phyloP scores from a whole-genome alignment of 2,329 filamentous ascomycete species.

The Alternaria solani region DNA sequence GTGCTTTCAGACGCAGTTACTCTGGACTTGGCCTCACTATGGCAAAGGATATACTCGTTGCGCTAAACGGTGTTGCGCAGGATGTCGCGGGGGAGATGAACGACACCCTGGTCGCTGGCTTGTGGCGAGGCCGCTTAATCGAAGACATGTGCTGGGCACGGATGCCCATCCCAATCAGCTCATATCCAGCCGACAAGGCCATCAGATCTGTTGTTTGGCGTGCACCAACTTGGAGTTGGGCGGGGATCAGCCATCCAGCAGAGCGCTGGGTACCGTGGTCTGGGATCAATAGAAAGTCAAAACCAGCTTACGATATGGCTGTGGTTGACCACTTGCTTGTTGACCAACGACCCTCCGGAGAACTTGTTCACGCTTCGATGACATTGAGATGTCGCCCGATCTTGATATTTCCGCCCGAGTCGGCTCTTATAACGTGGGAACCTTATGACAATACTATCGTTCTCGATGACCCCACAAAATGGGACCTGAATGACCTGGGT shows the following conservation, averaged over 20 bases:
- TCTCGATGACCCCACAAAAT: not conserved
- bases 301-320: not conserved
- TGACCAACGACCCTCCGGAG: not conserved
- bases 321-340: not conserved
- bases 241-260: not conserved
- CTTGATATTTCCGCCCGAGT: not conserved
- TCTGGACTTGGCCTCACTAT: not conserved
- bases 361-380: not conserved
- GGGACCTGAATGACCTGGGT: not conserved
- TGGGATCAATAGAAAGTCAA: fast-evolving
- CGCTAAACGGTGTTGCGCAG: conserved; percentile 8
- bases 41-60: conserved; percentile 17
- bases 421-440: not conserved
- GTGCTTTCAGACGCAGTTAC: not conserved
- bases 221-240: conserved; percentile 14
- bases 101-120: conserved; percentile 13
- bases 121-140: conserved; percentile 6
- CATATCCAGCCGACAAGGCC: not conserved
- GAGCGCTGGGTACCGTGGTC: no score
- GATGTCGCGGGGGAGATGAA: not conserved
- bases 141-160: conserved; percentile 9
- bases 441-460: not conserved
- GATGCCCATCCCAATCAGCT: no score
- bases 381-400: not conserved
- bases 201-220: not conserved